Base-by-base conservation (phyloP, 2,329 filamentous ascomycete genomes). In the Aspergillus ruber region DNA sequence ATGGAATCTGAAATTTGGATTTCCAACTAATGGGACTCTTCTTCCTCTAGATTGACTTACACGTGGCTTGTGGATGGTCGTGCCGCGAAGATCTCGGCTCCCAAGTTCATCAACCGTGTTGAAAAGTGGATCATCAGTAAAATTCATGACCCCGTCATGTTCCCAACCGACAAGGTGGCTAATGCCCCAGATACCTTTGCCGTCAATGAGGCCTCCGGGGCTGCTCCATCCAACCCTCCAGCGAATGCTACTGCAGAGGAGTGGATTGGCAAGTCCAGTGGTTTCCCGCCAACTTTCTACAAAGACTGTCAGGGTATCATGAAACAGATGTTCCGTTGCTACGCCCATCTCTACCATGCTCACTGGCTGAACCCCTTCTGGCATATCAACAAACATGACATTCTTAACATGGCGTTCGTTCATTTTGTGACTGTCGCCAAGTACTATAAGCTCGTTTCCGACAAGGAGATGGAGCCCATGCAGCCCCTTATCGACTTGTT, bases 271-370 rank as follows among this genome's bases (percentile, higher is more conserved):
- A 95, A 94, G 74, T 82, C 87, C 42, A 93, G 88, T 51, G 91
- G 91, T 3, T 98, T 98, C 69, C 93, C 93, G 2, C 82, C 86
- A 54, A 87, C 88, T 56, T 97, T 96, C 68, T 78, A 91, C 59
- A 82, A 85, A 52, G 90, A 95, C 58, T 93, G 91, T 75, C 90
- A 94, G 75, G 85, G 85, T 56, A 93, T 96, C 62, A 91, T 96
- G 75, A 86, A 90, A 60, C 93, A 96, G 72, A 97, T 98, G 86
- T 97, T 98, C 78, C 87, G 93, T 50, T 91, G 96, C 58, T 98
- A 98, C 65, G 86, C 93, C 42, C 93, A 98, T 70, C 83, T 98
- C 51, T 98, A 98, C 76, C 96, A 95, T 80, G 88, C 90, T 48
- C 93, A 98, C 70, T 98, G 88, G 70, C 74, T 84, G 51, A 86